Base-by-base conservation (phyloP, 208 protist genomes). In the Leishmania tropica region DNA sequence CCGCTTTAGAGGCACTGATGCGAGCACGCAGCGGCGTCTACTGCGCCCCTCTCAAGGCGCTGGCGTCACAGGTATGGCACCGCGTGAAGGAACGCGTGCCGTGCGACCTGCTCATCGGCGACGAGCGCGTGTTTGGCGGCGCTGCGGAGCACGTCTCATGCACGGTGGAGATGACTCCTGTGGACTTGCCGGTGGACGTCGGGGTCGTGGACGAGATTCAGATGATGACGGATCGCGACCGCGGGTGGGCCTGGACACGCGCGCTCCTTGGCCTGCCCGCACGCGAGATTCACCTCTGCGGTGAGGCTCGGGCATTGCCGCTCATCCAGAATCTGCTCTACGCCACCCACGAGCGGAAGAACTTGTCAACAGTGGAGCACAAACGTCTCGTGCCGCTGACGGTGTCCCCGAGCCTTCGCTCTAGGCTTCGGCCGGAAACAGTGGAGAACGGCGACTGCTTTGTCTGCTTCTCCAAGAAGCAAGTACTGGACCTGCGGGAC, bases 151-250 rank as follows among this genome's bases (percentile, higher is more conserved):
- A 98, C 85, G 90, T 97, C 51, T 87, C 94, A 28, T 98, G 95
- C 87, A 98, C 96, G 21, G 90, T 98, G 3, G 95, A 97, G 85
- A 99, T 98, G 98, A 90, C 88, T 28, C 93, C 91, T 17, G 64
- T 96, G 10, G 91, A 96, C 79, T 70, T 90, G 53, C 75, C 83
- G 17, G 87, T 97, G 45, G 95, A 99, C 75, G 95, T 98, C 13
- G 96, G 84, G 21, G 95, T 98, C 19, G 96, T 99, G 78, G 96
- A 99, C 80, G 96, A 99, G 84, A 91, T 99, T n/a, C 98, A 99
- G 90, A 96, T 99, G 84, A 93, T 99, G 48, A 89, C 80, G 17
- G 95, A 98, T 83, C 71, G 81, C 58, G 93, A 98, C 62, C 89
- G 98, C 21, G 98, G 98, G 42, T 98, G 96, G 95, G 97, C 97